Conservation (phyloP, 2,329 filamentous ascomycete species). For the Paracoccidioides brasiliensis region DNA sequence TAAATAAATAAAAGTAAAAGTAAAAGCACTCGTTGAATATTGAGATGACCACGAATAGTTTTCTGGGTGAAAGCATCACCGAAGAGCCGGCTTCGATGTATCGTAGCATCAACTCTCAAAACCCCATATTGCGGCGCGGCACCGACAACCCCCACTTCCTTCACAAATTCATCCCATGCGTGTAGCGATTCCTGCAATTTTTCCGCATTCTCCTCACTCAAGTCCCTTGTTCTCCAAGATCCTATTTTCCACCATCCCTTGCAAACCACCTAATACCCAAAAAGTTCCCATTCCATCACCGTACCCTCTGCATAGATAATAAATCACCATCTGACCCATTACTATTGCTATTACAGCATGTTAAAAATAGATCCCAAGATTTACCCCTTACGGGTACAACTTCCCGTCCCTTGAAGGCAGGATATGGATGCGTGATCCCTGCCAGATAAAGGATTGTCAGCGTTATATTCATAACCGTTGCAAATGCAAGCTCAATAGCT, state of each 20-base stretch:
- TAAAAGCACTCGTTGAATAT: too few relatives aligned
- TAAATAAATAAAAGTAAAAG: too few relatives aligned
- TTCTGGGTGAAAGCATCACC: not conserved
- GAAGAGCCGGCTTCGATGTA: not conserved
- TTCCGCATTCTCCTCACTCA: constrained; percentile 31
- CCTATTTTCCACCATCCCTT: constrained; percentile 45
- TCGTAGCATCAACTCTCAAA: not conserved
- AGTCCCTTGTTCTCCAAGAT: constrained; percentile 41
- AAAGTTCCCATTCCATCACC: constrained; percentile 45
- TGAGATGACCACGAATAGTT: too few relatives aligned
- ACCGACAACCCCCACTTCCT: constrained; percentile 39
- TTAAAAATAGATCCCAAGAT: constrained; percentile 33
- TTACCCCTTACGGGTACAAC: constrained; percentile 41
- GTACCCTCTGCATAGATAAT: constrained; percentile 42
- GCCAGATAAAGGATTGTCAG: constrained; percentile 34
- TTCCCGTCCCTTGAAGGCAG: constrained; percentile 38
- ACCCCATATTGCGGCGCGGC: constrained; percentile 4
- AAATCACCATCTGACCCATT: not conserved
- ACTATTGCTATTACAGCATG: constrained; percentile 23
- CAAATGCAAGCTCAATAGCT: constrained; percentile 39
- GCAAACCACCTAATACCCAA: constrained; percentile 41
- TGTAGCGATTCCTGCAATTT: constrained; percentile 37
- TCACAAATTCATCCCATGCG: constrained; percentile 45
- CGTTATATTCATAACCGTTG: constrained; percentile 41
- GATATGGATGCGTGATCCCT: constrained; percentile 38